Base-by-base conservation (phyloP, 2,329 filamentous ascomycete genomes). In the Monosporascus sp. region DNA sequence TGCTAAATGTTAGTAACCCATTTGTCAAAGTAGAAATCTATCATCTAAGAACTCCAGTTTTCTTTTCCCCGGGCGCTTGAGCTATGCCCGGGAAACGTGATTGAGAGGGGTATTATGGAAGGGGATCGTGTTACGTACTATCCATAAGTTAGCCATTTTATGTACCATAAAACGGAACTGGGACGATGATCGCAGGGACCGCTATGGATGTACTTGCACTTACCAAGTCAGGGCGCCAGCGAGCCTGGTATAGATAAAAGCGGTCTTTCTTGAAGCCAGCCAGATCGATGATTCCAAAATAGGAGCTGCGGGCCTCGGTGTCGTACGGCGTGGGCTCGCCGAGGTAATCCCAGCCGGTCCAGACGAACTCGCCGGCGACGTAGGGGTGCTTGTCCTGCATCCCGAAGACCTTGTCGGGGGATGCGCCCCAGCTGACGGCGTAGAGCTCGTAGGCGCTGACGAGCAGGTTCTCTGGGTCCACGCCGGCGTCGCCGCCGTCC, bases 221-320 rank as follows among this genome's bases (percentile, higher is more conserved):
- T 41, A 41, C 38, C 38, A 78, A 51, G 17, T 77, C 73, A 0
- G 78, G 69, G 3, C 73, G 67, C 80, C 79, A 83, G 7, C 77
- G 73, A 0, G 78, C 64, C 59, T 82, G 80, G 55, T 82, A 83
- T 4, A 82, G 60, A 57, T 73, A 81, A 62, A 76, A 82, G 1
- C 79, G 70, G 54, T 82, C 79, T 63, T 83, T 83, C 52, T 70
- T 72, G 65, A 83, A 83, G 0, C 80, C 80, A 0, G 80, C 79
- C 7, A 82, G 67, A 51, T 83, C 80, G 31, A 83, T 72, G 53
- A 83, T 80, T 9, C 80, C 79, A 46, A 76, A 82, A 61, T 82
- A 83, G 2, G 75, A 77, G 61, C 75, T 79, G 11, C 77, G 74
- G 5, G 76, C 67, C 1, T 62, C 50, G 22, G 50, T 37, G 56